Conservation (phyloP, 371 early-diverging fungal genomes). For the Apophysomyces sp. region DNA sequence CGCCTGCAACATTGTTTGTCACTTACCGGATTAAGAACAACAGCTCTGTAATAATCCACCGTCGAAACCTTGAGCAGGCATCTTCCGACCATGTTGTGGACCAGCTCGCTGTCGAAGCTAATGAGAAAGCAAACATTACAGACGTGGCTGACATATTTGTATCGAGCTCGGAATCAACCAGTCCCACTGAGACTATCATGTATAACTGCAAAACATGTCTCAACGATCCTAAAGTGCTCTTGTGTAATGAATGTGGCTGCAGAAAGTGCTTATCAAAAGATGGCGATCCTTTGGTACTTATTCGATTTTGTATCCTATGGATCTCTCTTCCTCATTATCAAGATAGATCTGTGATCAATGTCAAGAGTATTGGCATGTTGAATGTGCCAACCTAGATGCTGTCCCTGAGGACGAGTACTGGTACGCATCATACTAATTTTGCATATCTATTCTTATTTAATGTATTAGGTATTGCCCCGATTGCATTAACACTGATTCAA, state of each 20-base stretch:
- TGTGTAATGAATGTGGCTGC: slow-evolving; percentile 58
- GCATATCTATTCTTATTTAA: not conserved
- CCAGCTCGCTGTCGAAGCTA: not conserved
- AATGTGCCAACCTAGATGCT: slow-evolving; percentile 40
- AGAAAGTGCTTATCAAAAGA: slow-evolving; percentile 46
- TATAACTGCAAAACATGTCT: slow-evolving; percentile 31
- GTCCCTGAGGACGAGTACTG: slow-evolving; percentile 50
- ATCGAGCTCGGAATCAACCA: not conserved
- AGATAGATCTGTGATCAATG: slow-evolving; percentile 60
- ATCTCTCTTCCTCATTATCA: not conserved
- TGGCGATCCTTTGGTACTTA: slow-evolving; percentile 50
- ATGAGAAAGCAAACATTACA: not conserved
- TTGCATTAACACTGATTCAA: slow-evolving; percentile 46
- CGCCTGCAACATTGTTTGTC: slow-evolving; percentile 11
- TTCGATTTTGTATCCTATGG: not conserved
- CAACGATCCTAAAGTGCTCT: slow-evolving; percentile 41
- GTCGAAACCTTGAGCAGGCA: not conserved
- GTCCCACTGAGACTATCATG: not conserved
- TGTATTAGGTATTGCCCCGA: slow-evolving; percentile 49
- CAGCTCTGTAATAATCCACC: slow-evolving; percentile 19
- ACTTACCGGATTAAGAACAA: slow-evolving; percentile 28
- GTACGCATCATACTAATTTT: slow-evolving; percentile 5
- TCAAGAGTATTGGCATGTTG: slow-evolving; percentile 52
- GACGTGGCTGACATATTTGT: not conserved
- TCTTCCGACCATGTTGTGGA: not conserved